Percentiles rank a stretch among this genome's conserved stretches.
These are phyloP conservation scores for Pseudogymnoascus sp. DNA, from an alignment of 2,329 filamentous ascomycete species.

Conservation along the genomic window DNA sequence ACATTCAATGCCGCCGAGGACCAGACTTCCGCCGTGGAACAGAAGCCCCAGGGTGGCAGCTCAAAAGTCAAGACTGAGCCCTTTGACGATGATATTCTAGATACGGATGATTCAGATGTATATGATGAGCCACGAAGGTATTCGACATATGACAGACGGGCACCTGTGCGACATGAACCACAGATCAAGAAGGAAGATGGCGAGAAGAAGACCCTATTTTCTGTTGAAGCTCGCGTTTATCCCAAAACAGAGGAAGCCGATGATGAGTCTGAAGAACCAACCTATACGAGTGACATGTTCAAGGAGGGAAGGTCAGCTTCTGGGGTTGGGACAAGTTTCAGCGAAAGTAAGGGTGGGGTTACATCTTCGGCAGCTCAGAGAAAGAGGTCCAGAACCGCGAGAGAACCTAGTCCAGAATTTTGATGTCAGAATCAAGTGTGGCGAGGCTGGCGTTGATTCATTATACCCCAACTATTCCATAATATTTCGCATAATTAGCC, in stretches of 20 bases:
- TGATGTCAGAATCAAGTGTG: neutral
- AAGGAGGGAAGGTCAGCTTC: slow-evolving; percentile 33
- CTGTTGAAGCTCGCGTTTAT: slow-evolving; percentile 21
- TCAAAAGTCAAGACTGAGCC: slow-evolving; percentile 22
- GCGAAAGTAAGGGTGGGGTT: slow-evolving; percentile 28
- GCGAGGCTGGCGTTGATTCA: neutral
- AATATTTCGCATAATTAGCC: neutral
- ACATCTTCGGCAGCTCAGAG: slow-evolving; percentile 15
- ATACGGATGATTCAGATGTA: slow-evolving; percentile 26
- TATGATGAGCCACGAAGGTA: slow-evolving; percentile 39
- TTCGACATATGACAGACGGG: slow-evolving; percentile 34
- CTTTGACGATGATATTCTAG: slow-evolving; percentile 16
- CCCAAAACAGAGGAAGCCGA: slow-evolving; percentile 35
- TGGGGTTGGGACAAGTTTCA: slow-evolving; percentile 47
- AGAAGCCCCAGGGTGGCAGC: slow-evolving; percentile 13
- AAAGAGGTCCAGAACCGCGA: slow-evolving; percentile 18
- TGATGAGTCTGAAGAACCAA: slow-evolving; percentile 38
- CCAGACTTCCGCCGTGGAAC: slow-evolving; percentile 21
- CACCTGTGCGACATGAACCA: slow-evolving; percentile 32
- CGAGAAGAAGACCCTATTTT: slow-evolving; percentile 17
- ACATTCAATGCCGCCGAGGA: slow-evolving; percentile 13
- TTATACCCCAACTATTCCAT: slow-evolving; percentile 5
- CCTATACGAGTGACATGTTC: slow-evolving; percentile 21
- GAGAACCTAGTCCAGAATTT: neutral
- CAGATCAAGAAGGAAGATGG: slow-evolving; percentile 23